Evolutionary conservation across 129 eudicot species (phyloP).

Genomic region (Centrapalus pauciflorus): DNA sequence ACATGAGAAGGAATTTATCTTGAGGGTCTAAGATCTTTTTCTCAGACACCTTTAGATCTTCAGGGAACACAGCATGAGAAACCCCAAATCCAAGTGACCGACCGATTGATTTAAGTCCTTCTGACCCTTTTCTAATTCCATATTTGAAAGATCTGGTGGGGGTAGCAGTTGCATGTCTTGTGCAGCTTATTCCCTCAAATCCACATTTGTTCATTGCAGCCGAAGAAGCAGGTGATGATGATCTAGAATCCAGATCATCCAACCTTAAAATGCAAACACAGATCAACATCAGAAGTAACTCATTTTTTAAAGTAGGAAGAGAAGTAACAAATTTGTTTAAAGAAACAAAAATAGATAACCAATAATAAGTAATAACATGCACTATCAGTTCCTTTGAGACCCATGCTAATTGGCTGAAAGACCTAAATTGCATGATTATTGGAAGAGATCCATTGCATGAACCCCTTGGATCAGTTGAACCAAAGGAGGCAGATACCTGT

Average conservation of each 20-base stretch:
- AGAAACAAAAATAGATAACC: conserved; percentile 2
- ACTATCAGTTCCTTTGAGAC: not conserved
- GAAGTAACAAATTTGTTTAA: not conserved
- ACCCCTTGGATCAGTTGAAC: not conserved
- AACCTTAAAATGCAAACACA: conserved; percentile 37
- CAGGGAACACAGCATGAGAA: conserved; percentile 86
- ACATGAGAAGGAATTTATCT: conserved; percentile 61
- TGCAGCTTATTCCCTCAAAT: conserved; percentile 51
- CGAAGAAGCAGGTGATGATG: conserved; percentile 61
- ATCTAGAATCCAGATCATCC: conserved; percentile 70
- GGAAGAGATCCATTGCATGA: not conserved
- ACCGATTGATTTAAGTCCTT: conserved; percentile 83
- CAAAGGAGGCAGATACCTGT: not conserved
- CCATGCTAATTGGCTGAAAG: not conserved
- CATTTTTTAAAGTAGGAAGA: not conserved
- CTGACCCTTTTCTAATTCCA: conserved; percentile 70
- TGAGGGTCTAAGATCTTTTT: conserved; percentile 90
- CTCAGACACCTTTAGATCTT: conserved; percentile 85
- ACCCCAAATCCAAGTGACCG: conserved; percentile 75
- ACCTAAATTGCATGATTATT: not conserved
- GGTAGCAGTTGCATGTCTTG: conserved; percentile 31
- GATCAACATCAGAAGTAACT: not conserved
- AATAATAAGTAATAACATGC: not conserved
- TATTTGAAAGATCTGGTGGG: conserved; percentile 66
- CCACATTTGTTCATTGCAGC: conserved; percentile 38